phyloP scores from a whole-genome alignment of 257 asterid genomes.

The Solanum sejunctum region DNA sequence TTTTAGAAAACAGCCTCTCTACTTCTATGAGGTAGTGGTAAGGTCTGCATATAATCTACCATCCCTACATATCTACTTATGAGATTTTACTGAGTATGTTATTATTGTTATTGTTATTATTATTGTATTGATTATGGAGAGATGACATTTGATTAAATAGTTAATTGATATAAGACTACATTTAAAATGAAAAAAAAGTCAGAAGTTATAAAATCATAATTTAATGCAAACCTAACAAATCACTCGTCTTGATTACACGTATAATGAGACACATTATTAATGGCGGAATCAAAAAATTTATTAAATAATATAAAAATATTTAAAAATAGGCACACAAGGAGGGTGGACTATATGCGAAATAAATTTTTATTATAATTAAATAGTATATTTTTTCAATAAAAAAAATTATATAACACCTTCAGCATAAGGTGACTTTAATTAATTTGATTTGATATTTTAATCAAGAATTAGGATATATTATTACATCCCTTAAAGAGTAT shows the following conservation, averaged over 20 bases:
- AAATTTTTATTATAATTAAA: no score
- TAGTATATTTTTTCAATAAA: not conserved
- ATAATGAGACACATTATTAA: not conserved
- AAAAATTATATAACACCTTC: not conserved
- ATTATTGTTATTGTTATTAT: no score
- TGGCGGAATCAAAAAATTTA: not conserved
- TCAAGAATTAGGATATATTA: not conserved
- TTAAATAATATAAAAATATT: rapidly evolving
- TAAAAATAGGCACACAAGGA: no score
- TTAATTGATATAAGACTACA: not conserved
- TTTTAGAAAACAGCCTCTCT: no score
- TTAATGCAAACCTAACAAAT: not conserved
- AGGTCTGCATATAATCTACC: no score
- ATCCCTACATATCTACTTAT: no score
- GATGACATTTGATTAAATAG: not conserved
- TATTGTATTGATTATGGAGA: no score
- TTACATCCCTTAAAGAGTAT: no score
- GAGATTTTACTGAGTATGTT: no score
- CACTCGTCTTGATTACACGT: not conserved
- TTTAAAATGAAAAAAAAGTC: not conserved
- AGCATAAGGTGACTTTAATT: not conserved
- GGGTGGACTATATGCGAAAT: not conserved
- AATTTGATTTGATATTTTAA: no score
- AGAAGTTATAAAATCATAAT: not conserved
- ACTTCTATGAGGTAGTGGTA: no score